These are phyloP conservation scores for Wickerhamomyces ciferrii DNA, from an alignment of 805 yeast species.

Conservation along the genomic window DNA sequence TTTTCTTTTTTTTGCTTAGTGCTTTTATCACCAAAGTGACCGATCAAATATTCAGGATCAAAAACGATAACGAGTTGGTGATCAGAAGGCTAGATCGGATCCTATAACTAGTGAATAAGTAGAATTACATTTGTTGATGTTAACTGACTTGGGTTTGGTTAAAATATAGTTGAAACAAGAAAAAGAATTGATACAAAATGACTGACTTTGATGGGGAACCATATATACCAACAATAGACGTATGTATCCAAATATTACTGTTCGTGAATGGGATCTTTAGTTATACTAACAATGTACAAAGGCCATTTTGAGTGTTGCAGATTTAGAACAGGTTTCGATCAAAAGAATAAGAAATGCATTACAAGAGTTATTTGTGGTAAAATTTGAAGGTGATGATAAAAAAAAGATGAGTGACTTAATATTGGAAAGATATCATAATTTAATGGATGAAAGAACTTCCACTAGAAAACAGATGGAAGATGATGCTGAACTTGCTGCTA, in stretches of 20 bases:
- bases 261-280: too few relatives aligned
- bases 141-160: neutral
- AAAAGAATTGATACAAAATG: constrained; percentile 3
- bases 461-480: constrained; percentile 33
- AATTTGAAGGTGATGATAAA: constrained; percentile 41
- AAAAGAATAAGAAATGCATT: constrained; percentile 66
- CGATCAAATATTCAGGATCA: neutral
- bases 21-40: neutral
- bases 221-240: constrained; percentile 63
- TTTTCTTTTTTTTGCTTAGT: too few relatives aligned
- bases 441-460: constrained; percentile 36
- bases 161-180: neutral
- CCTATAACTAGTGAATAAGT: neutral
- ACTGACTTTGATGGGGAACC: constrained; percentile 7
- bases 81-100: too few relatives aligned
- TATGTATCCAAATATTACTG: constrained; percentile 24
- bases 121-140: neutral
- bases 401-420: constrained; percentile 57
- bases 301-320: constrained; percentile 72
- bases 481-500: constrained; percentile 49
- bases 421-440: constrained; percentile 46
- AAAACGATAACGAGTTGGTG: too few relatives aligned
- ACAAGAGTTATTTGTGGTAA: constrained; percentile 60
- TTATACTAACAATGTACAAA: constrained; percentile 16
- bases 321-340: constrained; percentile 64